phyloP scores from a whole-genome alignment of 1,284 basidiomycete species.

The Ceratobasidium sp. region DNA sequence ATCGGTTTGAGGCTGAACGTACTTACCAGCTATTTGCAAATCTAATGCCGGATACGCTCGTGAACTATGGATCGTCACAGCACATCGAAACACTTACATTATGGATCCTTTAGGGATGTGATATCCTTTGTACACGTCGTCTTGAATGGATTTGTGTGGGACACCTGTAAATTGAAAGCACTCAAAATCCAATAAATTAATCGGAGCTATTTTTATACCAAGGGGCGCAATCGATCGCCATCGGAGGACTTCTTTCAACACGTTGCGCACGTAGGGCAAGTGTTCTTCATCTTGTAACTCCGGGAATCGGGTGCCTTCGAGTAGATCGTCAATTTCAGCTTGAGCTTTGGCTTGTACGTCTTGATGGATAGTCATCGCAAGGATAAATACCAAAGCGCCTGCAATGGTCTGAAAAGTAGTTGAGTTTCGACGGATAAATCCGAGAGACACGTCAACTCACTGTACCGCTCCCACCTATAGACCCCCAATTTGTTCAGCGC shows the following conservation, averaged over 20 bases:
- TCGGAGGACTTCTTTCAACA: slow-evolving; percentile 15
- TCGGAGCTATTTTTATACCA: too few relatives aligned
- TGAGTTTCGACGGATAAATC: neutral
- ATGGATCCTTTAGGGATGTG: slow-evolving; percentile 49
- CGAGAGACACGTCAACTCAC: too few relatives aligned
- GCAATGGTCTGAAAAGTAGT: neutral
- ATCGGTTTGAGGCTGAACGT: neutral
- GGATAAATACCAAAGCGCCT: slow-evolving; percentile 32
- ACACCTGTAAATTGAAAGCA: neutral
- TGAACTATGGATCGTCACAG: neutral
- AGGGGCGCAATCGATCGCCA: slow-evolving; percentile 2
- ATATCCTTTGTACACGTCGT: slow-evolving; percentile 45
- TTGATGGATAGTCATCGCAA: slow-evolving; percentile 49
- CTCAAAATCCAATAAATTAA: neutral
- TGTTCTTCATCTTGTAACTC: slow-evolving; percentile 21
- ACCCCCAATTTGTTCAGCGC: too few relatives aligned
- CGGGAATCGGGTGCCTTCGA: slow-evolving; percentile 46
- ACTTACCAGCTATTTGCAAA: slow-evolving; percentile 14
- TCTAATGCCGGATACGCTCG: neutral
- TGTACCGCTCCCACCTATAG: too few relatives aligned
- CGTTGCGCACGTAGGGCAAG: slow-evolving; percentile 9
- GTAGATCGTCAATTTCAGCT: slow-evolving; percentile 52
- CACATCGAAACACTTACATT: slow-evolving; percentile 48
- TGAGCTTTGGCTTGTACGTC: slow-evolving; percentile 49
- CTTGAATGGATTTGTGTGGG: slow-evolving; percentile 2